A percentile compares a stretch with the other conserved stretches of the same genome.
These are phyloP conservation scores for Stellera chamaejasme DNA, from an alignment of 345 rosid genomes.

Conservation along the genomic window DNA sequence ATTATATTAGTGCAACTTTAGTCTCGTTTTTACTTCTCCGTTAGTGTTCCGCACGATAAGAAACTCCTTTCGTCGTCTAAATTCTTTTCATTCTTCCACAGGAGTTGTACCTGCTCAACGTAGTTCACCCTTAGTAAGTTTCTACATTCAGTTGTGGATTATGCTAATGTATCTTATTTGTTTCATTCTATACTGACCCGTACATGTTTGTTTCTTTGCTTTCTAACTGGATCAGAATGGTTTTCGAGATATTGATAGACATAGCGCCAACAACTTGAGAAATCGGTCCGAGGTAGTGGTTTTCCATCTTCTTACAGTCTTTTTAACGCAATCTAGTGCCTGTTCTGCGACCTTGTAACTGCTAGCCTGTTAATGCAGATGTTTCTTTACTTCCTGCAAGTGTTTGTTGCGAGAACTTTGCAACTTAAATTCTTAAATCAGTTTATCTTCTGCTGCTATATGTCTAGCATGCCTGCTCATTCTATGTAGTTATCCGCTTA, in stretches of 20 bases:
- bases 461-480: background rate
- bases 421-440: background rate
- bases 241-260: conserved; percentile 19
- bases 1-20: background rate
- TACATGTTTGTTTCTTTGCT: conserved; percentile 2
- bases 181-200: background rate
- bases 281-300: conserved; percentile 16
- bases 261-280: background rate
- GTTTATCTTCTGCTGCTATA: background rate
- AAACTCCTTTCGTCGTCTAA: background rate
- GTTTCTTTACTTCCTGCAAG: background rate
- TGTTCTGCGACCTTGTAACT: background rate
- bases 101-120: conserved; percentile 46
- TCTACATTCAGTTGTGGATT: conserved; percentile 7
- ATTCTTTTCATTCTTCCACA: conserved; percentile 20
- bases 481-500: conserved; percentile 1
- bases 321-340: background rate
- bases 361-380: background rate
- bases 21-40: background rate
- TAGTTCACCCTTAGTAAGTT: conserved; percentile 43
- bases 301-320: background rate
- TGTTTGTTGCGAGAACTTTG: background rate
- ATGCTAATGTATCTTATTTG: background rate
- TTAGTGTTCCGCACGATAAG: background rate
- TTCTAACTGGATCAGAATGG: conserved; percentile 20